Evolutionary conservation across 768 basidiomycete genomes (phyloP).

Genomic region (Lanmaoa rubissima): DNA sequence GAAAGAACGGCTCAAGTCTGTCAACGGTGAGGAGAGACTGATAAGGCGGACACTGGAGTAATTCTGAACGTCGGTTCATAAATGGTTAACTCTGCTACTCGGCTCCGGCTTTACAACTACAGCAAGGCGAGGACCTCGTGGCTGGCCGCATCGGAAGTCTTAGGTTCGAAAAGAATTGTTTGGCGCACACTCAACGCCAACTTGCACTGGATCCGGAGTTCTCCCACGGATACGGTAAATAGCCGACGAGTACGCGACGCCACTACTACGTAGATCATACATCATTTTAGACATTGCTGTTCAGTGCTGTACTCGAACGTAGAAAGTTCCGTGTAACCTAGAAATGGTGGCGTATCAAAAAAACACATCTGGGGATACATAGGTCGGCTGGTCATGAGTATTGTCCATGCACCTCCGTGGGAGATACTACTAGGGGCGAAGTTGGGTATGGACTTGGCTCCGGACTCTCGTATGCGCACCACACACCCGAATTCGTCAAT

Average conservation of each 20-base stretch:
- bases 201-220: background rate
- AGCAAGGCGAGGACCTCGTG: background rate
- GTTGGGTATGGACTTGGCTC: background rate
- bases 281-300: background rate
- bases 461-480: slow-evolving; percentile 8
- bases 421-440: background rate
- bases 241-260: background rate
- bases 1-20: background rate
- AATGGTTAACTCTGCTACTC: background rate
- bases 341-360: background rate
- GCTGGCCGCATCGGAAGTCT: background rate
- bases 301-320: background rate
- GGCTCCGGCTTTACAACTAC: background rate
- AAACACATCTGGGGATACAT: background rate
- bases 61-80: background rate
- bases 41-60: background rate
- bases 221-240: background rate
- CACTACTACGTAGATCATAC: background rate
- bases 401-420: background rate
- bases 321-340: background rate
- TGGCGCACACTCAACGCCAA: background rate
- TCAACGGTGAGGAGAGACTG: background rate
- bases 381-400: background rate
- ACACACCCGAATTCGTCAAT: slow-evolving; percentile 22
- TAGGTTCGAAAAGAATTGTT: background rate